Evolutionary conservation across 768 basidiomycete genomes (phyloP).

Genomic region (Trametes meyenii): DNA sequence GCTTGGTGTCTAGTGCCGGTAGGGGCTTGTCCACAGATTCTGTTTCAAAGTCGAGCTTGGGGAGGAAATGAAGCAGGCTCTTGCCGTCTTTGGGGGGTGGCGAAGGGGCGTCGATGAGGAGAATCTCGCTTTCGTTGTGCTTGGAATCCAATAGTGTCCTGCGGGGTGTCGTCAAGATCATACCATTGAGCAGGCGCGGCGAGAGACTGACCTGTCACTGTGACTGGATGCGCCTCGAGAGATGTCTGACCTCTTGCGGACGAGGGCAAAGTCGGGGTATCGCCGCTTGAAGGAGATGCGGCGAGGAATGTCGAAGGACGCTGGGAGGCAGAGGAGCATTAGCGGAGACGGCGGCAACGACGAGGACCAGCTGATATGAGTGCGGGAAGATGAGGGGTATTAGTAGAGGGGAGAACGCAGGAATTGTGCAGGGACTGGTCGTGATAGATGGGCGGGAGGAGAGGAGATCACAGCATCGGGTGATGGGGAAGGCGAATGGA

Average conservation of each 20-base stretch:
- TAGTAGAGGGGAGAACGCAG: constrained; percentile 8
- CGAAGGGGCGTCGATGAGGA: constrained; percentile 16
- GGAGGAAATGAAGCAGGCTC: neutral
- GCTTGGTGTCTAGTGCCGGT: neutral
- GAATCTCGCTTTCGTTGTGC: neutral
- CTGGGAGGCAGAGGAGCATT: constrained; percentile 14
- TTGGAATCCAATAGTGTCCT: constrained; percentile 13
- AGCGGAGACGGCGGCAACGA: neutral
- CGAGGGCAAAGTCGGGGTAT: constrained; percentile 11
- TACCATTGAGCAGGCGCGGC: neutral
- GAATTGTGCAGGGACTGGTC: constrained; percentile 4
- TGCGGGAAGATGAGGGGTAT: constrained; percentile 12
- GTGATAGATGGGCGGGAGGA: constrained; percentile 14
- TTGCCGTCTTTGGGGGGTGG: constrained; percentile 17
- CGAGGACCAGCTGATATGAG: constrained; percentile 18
- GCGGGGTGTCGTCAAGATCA: neutral
- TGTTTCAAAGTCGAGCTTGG: neutral
- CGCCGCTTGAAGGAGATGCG: constrained; percentile 13
- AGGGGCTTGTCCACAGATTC: neutral
- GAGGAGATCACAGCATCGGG: constrained; percentile 14
- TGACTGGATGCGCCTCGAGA: constrained; percentile 13
- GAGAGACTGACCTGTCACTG: constrained; percentile 9
- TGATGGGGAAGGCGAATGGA: constrained; percentile 3
- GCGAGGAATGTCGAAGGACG: constrained; percentile 12
- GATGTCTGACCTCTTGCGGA: constrained; percentile 1